A percentile compares a stretch with the other conserved stretches of the same genome.
Evolutionary conservation across 257 asterid genomes (phyloP).

Genomic region (Cruciata laevipes): DNA sequence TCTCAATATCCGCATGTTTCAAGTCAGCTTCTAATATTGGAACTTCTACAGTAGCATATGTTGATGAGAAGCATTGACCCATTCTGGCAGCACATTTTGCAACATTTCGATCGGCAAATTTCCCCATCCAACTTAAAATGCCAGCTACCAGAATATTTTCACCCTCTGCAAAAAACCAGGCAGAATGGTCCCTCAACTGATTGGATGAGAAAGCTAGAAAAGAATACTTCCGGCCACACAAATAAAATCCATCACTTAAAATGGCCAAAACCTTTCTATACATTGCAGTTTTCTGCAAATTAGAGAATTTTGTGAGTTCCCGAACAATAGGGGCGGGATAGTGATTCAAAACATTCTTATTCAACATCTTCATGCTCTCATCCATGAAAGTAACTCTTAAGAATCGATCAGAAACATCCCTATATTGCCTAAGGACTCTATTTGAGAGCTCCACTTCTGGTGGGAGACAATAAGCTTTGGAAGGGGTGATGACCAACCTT

Average conservation of each 20-base stretch:
- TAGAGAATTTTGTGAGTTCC: slow-evolving; percentile 32
- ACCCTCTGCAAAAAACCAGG: slow-evolving; percentile 93
- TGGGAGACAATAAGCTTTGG: slow-evolving; percentile 79
- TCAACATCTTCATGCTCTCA: slow-evolving; percentile 73
- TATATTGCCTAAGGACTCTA: slow-evolving; percentile 66
- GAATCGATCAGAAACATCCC: slow-evolving; percentile 57
- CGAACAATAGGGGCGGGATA: slow-evolving; percentile 52
- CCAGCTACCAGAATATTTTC: slow-evolving; percentile 22
- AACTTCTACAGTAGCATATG: slow-evolving; percentile 84
- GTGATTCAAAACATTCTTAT: slow-evolving; percentile 48
- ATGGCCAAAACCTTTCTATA: slow-evolving; percentile 60
- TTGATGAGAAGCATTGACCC: slow-evolving; percentile 96
- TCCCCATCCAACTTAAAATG: slow-evolving; percentile 83
- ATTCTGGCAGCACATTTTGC: slow-evolving; percentile 94
- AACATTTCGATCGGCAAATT: slow-evolving; percentile 44
- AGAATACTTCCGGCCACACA: slow-evolving; percentile 69
- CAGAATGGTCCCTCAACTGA: slow-evolving; percentile 84
- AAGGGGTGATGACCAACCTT: slow-evolving; percentile 67
- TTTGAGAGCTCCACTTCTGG: slow-evolving; percentile 80
- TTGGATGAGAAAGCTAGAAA: slow-evolving; percentile 87
- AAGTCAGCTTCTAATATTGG: slow-evolving; percentile 32
- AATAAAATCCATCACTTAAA: slow-evolving; percentile 42
- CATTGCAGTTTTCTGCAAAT: slow-evolving; percentile 56
- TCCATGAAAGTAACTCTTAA: slow-evolving; percentile 88
- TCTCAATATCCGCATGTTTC: slow-evolving; percentile 41